phyloP scores from a whole-genome alignment of 768 basidiomycete genomes.

The Auricularia auricula-judae region DNA sequence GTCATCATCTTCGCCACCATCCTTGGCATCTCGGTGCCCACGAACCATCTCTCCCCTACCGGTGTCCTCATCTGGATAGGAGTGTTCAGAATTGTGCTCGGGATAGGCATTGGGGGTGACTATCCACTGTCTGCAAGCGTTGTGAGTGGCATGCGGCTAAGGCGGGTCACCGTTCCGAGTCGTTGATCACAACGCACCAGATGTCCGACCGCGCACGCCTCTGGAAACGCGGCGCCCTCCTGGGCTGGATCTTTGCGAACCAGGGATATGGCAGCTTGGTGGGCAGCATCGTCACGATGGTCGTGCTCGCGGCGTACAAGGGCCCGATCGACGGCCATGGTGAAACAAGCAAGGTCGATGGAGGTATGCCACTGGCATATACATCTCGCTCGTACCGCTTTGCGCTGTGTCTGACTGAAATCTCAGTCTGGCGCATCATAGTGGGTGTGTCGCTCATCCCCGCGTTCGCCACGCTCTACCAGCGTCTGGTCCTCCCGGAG shows the following conservation, averaged over 20 bases:
- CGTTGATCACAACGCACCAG: too few relatives aligned
- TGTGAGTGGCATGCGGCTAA: too few relatives aligned
- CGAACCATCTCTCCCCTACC: slow-evolving; percentile 36
- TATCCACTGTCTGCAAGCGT: slow-evolving; percentile 69
- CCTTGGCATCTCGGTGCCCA: slow-evolving; percentile 53
- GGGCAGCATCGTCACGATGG: slow-evolving; percentile 50
- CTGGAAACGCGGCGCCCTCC: slow-evolving; percentile 57
- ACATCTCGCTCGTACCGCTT: not conserved
- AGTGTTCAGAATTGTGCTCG: slow-evolving; percentile 60
- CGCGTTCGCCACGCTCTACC: slow-evolving; percentile 66
- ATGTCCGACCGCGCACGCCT: slow-evolving; percentile 57
- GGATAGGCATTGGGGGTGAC: slow-evolving; percentile 71
- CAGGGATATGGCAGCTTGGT: slow-evolving; percentile 70
- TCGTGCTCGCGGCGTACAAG: slow-evolving; percentile 56
- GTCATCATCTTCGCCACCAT: slow-evolving; percentile 73
- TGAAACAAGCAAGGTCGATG: slow-evolving; percentile 56
- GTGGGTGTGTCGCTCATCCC: slow-evolving; percentile 62
- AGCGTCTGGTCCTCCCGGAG: slow-evolving; percentile 64
- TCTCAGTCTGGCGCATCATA: slow-evolving; percentile 59
- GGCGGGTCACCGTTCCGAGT: too few relatives aligned
- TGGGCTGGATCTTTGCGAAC: slow-evolving; percentile 66
- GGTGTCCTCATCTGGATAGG: slow-evolving; percentile 49
- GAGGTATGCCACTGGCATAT: slow-evolving; percentile 27
- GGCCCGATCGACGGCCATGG: slow-evolving; percentile 47
- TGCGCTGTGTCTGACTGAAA: not conserved